phyloP scores from a whole-genome alignment of 257 asterid genomes.

The Mitragyna speciosa region DNA sequence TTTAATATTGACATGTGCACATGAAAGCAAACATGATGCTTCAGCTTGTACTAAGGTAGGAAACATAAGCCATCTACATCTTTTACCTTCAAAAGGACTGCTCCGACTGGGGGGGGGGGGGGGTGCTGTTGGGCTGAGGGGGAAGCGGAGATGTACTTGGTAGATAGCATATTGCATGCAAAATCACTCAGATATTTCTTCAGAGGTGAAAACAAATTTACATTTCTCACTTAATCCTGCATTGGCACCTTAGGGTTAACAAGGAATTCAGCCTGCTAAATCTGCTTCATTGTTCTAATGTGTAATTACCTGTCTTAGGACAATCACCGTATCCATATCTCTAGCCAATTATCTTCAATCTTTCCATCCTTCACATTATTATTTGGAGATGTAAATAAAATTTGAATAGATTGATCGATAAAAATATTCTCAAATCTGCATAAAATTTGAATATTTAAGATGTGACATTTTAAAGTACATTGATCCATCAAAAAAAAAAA shows the following conservation, averaged over 20 bases:
- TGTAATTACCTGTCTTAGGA: not conserved
- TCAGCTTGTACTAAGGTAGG: too few relatives aligned
- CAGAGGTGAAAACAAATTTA: not conserved
- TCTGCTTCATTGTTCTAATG: not conserved
- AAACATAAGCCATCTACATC: not conserved
- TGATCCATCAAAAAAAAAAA: too few relatives aligned
- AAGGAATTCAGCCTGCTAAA: not conserved
- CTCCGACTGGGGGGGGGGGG: too few relatives aligned
- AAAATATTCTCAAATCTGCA: not conserved
- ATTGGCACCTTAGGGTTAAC: too few relatives aligned
- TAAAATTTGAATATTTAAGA: not conserved
- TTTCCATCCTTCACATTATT: not conserved
- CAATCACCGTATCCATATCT: too few relatives aligned
- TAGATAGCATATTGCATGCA: not conserved
- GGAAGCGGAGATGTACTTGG: not conserved
- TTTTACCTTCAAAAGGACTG: not conserved
- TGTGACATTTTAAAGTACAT: too few relatives aligned
- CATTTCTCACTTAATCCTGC: not conserved
- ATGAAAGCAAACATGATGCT: too few relatives aligned
- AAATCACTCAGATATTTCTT: not conserved
- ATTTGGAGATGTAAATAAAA: not conserved
- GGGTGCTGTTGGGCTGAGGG: too few relatives aligned
- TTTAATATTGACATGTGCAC: too few relatives aligned
- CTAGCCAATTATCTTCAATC: not conserved
- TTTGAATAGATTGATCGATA: not conserved